phyloP scores from a whole-genome alignment of 345 rosid genomes.

The Citrus reticulata region DNA sequence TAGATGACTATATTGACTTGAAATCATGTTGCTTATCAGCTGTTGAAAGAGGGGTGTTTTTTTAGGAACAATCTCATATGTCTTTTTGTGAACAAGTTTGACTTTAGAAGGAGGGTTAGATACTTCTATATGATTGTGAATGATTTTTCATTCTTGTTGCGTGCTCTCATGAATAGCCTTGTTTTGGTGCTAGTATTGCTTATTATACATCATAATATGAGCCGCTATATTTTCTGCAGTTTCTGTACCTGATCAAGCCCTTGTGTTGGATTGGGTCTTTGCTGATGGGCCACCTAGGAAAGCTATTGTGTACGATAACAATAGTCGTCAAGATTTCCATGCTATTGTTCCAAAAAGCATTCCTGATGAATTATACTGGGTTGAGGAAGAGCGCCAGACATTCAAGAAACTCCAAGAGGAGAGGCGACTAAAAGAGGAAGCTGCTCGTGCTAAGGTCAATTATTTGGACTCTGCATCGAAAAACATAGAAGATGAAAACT shows the following conservation, averaged over 20 bases:
- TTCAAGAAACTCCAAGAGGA: constrained; percentile 66
- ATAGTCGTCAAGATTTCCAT: constrained; percentile 66
- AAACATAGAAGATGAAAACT: background rate
- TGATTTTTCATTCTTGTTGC: background rate
- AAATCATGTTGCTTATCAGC: background rate
- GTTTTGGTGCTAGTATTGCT: background rate
- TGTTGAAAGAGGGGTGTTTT: background rate
- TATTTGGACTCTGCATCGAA: background rate
- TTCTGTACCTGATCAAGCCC: constrained; percentile 54
- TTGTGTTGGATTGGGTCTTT: constrained; percentile 87
- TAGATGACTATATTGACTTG: background rate
- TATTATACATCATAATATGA: constrained; percentile 1
- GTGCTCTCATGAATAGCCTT: background rate
- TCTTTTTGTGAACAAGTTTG: background rate
- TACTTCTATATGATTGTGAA: background rate
- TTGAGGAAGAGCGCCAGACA: constrained; percentile 62
- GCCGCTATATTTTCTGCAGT: constrained; percentile 45
- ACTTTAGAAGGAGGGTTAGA: background rate
- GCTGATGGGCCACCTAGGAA: constrained; percentile 81
- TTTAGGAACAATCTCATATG: background rate
- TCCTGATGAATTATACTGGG: constrained; percentile 63
- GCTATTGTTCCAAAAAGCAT: constrained; percentile 50
- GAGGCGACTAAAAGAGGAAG: constrained; percentile 67
- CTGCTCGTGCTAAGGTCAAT: constrained; percentile 64
- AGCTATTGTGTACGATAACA: constrained; percentile 76